A percentile compares a stretch with the other conserved stretches of the same genome.
Evolutionary conservation across 768 basidiomycete species (phyloP).

Genomic region (Rhizopogon rudus): DNA sequence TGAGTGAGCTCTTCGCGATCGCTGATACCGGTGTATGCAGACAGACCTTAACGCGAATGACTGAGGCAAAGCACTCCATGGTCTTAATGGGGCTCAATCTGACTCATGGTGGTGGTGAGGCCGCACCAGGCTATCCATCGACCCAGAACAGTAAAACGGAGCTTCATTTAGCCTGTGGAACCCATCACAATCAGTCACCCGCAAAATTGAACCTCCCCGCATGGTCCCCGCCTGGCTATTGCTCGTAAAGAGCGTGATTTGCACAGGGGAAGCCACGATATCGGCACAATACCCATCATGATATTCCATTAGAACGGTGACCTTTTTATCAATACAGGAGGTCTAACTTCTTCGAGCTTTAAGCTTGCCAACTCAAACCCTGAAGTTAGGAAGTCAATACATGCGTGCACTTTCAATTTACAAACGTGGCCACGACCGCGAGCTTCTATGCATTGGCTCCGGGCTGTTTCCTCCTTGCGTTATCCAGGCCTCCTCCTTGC

Average conservation of each 20-base stretch:
- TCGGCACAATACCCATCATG: background rate
- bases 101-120: constrained; percentile 1
- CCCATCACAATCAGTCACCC: background rate
- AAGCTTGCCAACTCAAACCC: background rate
- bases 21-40: background rate
- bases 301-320: background rate
- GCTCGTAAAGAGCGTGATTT: background rate
- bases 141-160: background rate
- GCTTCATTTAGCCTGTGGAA: background rate
- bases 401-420: background rate
- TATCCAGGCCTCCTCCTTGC: constrained; percentile 1
- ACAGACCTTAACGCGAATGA: background rate
- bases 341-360: background rate
- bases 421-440: background rate
- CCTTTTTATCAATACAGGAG: background rate
- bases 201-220: background rate
- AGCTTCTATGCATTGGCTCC: constrained; percentile 2
- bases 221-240: background rate
- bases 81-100: background rate
- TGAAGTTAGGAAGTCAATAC: background rate
- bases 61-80: background rate
- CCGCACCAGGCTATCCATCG: background rate
- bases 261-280: background rate
- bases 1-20: background rate
- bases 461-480: background rate